These are phyloP conservation scores for Colletotrichum eleusines DNA, from an alignment of 2,329 filamentous ascomycete genomes.

Conservation along the genomic window DNA sequence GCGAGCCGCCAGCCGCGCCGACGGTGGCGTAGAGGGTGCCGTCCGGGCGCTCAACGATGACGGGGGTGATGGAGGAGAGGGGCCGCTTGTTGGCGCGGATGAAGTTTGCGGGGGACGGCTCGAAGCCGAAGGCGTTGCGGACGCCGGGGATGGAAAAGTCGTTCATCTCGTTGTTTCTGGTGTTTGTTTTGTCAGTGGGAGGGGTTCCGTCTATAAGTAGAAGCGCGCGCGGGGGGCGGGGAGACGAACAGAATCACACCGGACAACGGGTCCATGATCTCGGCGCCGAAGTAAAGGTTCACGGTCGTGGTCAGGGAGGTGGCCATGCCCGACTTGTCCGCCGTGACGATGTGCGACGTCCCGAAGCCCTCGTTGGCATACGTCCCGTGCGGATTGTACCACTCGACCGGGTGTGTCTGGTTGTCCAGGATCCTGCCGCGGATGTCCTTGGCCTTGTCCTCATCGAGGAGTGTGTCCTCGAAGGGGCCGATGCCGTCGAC, in stretches of 20 bases:
- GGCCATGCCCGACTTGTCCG: constrained; percentile 79
- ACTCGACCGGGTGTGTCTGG: constrained; percentile 76
- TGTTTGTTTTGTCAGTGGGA: constrained; percentile 40
- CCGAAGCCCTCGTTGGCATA: constrained; percentile 78
- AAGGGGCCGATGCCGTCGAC: constrained; percentile 72
- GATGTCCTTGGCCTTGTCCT: constrained; percentile 68
- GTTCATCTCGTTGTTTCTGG: constrained; percentile 73
- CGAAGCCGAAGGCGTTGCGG: constrained; percentile 86
- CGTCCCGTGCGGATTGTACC: constrained; percentile 77
- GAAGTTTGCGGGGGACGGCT: constrained; percentile 84
- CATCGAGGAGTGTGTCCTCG: constrained; percentile 76
- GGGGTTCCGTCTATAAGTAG: not conserved
- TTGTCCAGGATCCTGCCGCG: constrained; percentile 77
- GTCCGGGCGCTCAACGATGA: constrained; percentile 76
- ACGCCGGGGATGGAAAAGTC: constrained; percentile 88
- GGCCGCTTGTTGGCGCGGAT: constrained; percentile 85
- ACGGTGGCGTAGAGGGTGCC: constrained; percentile 75
- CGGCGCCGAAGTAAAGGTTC: constrained; percentile 86
- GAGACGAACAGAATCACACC: constrained; percentile 77
- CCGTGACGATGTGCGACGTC: constrained; percentile 79
- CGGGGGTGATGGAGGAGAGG: constrained; percentile 83
- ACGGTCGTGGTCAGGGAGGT: constrained; percentile 88
- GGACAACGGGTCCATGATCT: constrained; percentile 82
- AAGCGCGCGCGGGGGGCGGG: constrained; percentile 48
- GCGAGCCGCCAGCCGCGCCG: constrained; percentile 83